These are phyloP conservation scores for Globomyces sp. DNA, from an alignment of 371 early-diverging fungal genomes.

Conservation along the genomic window DNA sequence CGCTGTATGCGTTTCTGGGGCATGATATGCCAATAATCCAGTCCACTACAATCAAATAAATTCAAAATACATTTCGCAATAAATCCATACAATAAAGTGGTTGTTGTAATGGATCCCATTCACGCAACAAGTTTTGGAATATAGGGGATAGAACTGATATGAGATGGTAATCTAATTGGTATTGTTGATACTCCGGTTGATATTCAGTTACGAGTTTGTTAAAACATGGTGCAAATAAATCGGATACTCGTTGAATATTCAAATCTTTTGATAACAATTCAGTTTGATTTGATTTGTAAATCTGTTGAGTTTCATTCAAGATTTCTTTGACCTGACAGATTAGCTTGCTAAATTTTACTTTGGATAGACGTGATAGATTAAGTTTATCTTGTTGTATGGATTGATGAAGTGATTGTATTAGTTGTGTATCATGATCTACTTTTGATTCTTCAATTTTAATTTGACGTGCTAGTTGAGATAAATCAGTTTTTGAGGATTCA, in stretches of 20 bases:
- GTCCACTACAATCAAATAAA: slow-evolving; percentile 45
- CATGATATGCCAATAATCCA: slow-evolving; percentile 20
- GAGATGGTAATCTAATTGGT: slow-evolving; percentile 66
- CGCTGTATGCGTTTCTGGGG: slow-evolving; percentile 31
- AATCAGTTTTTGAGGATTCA: slow-evolving; percentile 65
- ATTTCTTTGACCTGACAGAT: not conserved
- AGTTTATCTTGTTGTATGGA: slow-evolving; percentile 44
- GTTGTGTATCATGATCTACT: slow-evolving; percentile 11
- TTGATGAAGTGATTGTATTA: slow-evolving; percentile 36
- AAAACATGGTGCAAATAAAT: slow-evolving; percentile 10
- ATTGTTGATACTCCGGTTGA: slow-evolving; percentile 49
- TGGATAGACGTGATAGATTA: slow-evolving; percentile 39
- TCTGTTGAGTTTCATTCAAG: slow-evolving; percentile 16
- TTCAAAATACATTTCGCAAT: not conserved
- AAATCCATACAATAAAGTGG: slow-evolving; percentile 53
- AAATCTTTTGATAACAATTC: slow-evolving; percentile 43
- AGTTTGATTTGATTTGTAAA: slow-evolving; percentile 24
- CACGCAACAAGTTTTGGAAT: slow-evolving; percentile 49
- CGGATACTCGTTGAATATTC: not conserved
- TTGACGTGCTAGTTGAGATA: slow-evolving; percentile 64
- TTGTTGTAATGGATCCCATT: slow-evolving; percentile 68
- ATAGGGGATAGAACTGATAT: slow-evolving; percentile 64
- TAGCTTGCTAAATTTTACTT: not conserved
- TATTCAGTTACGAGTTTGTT: slow-evolving; percentile 35
- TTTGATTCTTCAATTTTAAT: slow-evolving; percentile 49